Evolutionary conservation across 495 filamentous ascomycete genomes (phyloP).

Genomic region (Hypoxylon perforatum): DNA sequence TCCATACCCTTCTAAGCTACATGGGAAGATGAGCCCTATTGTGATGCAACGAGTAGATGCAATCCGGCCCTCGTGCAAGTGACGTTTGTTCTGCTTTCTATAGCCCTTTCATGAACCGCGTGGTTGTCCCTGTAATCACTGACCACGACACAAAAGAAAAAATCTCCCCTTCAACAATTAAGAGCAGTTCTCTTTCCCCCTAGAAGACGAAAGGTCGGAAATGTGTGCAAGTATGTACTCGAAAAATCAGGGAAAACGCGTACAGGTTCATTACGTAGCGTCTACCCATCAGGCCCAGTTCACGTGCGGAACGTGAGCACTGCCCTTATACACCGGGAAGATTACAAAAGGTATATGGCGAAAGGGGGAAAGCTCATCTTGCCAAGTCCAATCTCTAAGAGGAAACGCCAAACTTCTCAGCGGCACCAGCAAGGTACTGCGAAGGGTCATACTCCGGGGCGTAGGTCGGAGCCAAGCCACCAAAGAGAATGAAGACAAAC

Average conservation of each 20-base stretch:
- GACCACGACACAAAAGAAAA: conserved; percentile 37
- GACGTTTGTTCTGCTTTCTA: conserved; percentile 40
- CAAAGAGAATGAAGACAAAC: conserved; percentile 75
- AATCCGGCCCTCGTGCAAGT: conserved; percentile 35
- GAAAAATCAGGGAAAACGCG: conserved; percentile 40
- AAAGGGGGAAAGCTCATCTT: conserved; percentile 22
- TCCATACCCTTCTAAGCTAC: conserved; percentile 38
- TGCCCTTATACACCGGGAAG: conserved; percentile 32
- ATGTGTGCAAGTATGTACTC: conserved; percentile 45
- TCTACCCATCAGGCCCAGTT: conserved; percentile 28
- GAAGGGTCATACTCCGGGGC: conserved; percentile 59
- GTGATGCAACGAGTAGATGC: conserved; percentile 37
- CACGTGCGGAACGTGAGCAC: conserved; percentile 18
- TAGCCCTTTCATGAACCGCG: conserved; percentile 31
- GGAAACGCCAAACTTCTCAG: conserved; percentile 58
- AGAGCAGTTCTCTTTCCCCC: conserved; percentile 19
- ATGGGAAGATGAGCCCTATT: conserved; percentile 39
- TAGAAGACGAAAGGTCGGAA: conserved; percentile 22
- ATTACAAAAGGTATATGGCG: conserved; percentile 49
- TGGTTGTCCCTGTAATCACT: conserved; percentile 30
- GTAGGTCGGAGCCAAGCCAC: conserved; percentile 60
- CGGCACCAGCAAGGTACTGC: conserved; percentile 56
- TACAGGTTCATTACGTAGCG: conserved; percentile 37
- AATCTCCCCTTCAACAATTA: conserved; percentile 31
- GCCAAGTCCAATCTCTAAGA: conserved; percentile 34